Percentiles rank a stretch among this genome's conserved stretches.
Conservation (phyloP, 345 rosid species). For the Syzygium jambos region DNA sequence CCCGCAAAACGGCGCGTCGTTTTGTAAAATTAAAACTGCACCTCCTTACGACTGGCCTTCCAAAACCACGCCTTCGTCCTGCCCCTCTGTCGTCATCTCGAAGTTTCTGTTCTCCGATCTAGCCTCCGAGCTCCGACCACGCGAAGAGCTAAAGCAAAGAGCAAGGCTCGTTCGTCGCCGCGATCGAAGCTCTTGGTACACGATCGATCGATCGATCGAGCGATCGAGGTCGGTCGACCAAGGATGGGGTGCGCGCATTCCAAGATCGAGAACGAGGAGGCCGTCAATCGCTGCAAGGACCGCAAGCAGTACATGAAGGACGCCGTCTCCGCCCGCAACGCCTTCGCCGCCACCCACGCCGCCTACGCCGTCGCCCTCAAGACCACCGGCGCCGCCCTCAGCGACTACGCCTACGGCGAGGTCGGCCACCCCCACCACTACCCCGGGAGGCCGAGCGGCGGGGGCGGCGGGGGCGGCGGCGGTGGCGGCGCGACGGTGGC, state of each 20-base stretch:
- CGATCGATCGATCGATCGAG: not conserved
- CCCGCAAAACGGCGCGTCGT: too few species aligned
- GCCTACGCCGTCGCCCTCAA: conserved; percentile 69
- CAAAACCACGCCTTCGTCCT: too few species aligned
- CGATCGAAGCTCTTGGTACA: too few species aligned
- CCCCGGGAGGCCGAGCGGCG: not conserved
- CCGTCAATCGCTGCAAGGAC: conserved; percentile 72
- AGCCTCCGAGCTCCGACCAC: too few species aligned
- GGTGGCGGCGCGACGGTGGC: not conserved
- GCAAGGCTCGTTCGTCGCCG: too few species aligned
- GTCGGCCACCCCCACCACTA: conserved; percentile 21
- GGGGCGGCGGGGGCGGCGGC: not conserved
- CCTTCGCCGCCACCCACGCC: conserved; percentile 96
- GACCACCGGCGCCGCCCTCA: conserved; percentile 93
- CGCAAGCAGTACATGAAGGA: conserved; percentile 68
- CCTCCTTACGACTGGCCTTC: too few species aligned
- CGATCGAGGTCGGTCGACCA: not conserved
- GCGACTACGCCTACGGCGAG: conserved; percentile 76
- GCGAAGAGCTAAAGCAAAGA: too few species aligned
- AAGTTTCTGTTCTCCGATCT: too few species aligned
- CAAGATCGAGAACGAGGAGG: conserved; percentile 94
- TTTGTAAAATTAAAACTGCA: too few species aligned
- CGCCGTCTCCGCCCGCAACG: conserved; percentile 67
- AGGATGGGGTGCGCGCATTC: conserved; percentile 89
- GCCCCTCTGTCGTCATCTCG: too few species aligned